Evolutionary conservation across 176 grass and related monocot species (phyloP).

Genomic region (Olyra latifolia): DNA sequence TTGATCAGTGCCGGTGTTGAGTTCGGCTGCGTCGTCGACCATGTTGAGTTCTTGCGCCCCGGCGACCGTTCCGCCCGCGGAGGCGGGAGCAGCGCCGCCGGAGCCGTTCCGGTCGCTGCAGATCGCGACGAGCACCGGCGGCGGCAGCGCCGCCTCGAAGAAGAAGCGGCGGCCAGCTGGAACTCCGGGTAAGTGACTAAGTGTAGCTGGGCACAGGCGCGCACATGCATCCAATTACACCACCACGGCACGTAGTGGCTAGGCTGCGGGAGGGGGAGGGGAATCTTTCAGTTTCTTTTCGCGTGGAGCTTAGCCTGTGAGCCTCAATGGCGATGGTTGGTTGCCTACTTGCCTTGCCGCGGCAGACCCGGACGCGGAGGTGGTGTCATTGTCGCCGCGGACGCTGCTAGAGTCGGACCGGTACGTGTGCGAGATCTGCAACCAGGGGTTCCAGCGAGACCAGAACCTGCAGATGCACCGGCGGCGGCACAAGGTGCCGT

Average conservation of each 20-base stretch:
- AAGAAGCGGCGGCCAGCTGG: conserved; percentile 85
- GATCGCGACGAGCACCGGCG: conserved; percentile 26
- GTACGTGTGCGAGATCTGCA: conserved; percentile 91
- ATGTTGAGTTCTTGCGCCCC: conserved; percentile 56
- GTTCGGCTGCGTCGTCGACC: neutral
- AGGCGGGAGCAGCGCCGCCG: conserved; percentile 1
- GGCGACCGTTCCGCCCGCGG: conserved; percentile 8
- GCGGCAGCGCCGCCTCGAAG: conserved; percentile 34
- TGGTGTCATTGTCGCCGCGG: conserved; percentile 83
- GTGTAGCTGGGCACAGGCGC: neutral
- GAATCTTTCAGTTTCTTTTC: neutral
- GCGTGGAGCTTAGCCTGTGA: neutral
- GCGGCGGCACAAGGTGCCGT: conserved; percentile 85
- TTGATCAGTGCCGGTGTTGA: neutral
- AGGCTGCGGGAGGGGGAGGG: neutral
- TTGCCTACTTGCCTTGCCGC: too few relatives aligned
- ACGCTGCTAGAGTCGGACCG: conserved; percentile 82
- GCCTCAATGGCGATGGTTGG: neutral
- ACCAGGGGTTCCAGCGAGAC: conserved; percentile 85
- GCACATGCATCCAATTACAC: conserved; percentile 39
- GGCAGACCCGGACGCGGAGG: conserved; percentile 92
- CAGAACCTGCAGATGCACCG: conserved; percentile 96
- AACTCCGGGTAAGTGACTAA: conserved; percentile 73
- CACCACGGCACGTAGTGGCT: neutral
- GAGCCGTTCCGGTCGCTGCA: conserved; percentile 50